A percentile compares a stretch with the other conserved stretches of the same genome.
Evolutionary conservation across 2,329 filamentous ascomycete genomes (phyloP).

Genomic region (Cercospora brassicicola): DNA sequence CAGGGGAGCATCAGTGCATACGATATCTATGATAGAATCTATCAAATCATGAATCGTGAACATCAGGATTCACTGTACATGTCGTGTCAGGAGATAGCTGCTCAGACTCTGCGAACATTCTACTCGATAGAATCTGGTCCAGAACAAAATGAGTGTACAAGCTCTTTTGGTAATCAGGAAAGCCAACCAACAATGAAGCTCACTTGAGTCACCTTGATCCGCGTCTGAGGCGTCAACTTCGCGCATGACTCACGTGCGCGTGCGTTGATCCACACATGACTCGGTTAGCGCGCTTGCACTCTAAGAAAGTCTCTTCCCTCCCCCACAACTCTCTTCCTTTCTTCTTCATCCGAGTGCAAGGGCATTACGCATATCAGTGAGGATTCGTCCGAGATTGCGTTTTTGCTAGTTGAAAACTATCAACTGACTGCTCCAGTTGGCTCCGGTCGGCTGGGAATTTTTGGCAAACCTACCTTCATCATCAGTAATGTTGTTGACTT

Average conservation of each 20-base stretch:
- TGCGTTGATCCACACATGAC: neutral
- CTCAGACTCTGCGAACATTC: neutral
- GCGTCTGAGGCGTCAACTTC: neutral
- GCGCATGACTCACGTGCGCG: neutral
- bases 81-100: neutral
- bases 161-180: neutral
- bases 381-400: slow-evolving; percentile 82
- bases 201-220: neutral
- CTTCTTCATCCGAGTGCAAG: slow-evolving; percentile 57
- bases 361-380: slow-evolving; percentile 83
- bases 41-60: neutral
- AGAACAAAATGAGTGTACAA: neutral
- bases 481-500: neutral
- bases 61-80: neutral
- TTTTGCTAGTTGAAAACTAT: slow-evolving; percentile 92
- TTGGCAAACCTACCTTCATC: slow-evolving; percentile 51
- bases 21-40: neutral
- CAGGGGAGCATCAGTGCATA: neutral
- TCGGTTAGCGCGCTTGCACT: neutral
- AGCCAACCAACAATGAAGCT: neutral
- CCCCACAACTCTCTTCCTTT: neutral
- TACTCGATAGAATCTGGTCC: too few species aligned
- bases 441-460: slow-evolving; percentile 74
- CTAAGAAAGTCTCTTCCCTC: neutral
- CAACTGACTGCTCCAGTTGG: slow-evolving; percentile 72